Conservation (phyloP, 1,284 basidiomycete genomes). For the Xanthoconium separans region DNA sequence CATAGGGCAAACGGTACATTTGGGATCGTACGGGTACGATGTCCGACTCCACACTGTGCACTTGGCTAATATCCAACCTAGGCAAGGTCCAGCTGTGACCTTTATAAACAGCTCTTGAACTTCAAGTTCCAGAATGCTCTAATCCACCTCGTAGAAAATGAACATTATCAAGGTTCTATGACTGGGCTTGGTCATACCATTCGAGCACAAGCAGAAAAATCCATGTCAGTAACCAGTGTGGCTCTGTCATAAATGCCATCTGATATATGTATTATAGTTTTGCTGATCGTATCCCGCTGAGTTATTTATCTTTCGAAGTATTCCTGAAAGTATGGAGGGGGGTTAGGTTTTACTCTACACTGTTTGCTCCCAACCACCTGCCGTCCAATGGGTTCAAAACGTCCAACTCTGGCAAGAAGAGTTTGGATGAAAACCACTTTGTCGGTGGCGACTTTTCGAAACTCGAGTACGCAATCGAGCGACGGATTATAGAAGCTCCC, state of each 20-base stretch:
- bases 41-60: neutral
- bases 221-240: slow-evolving; percentile 42
- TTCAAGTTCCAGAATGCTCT: slow-evolving; percentile 67
- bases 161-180: slow-evolving; percentile 70
- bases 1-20: slow-evolving; percentile 72
- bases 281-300: slow-evolving; percentile 29
- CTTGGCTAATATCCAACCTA: slow-evolving; percentile 31
- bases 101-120: slow-evolving; percentile 76
- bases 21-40: slow-evolving; percentile 69
- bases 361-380: slow-evolving; percentile 18
- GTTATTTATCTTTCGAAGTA: slow-evolving; percentile 30
- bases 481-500: slow-evolving; percentile 77
- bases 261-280: slow-evolving; percentile 23
- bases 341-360: slow-evolving; percentile 47
- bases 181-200: slow-evolving; percentile 61
- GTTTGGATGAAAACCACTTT: slow-evolving; percentile 51
- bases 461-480: slow-evolving; percentile 84
- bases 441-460: slow-evolving; percentile 53
- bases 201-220: slow-evolving; percentile 52
- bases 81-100: slow-evolving; percentile 77
- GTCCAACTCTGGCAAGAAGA: slow-evolving; percentile 32
- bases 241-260: neutral
- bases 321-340: slow-evolving; percentile 34
- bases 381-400: slow-evolving; percentile 5
- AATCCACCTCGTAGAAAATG: slow-evolving; percentile 74